Evolutionary conservation across 2,329 filamentous ascomycete species (phyloP), one percentile per base, ranked within the genome.

Genomic region (Phaeomoniella chlamydospora): DNA sequence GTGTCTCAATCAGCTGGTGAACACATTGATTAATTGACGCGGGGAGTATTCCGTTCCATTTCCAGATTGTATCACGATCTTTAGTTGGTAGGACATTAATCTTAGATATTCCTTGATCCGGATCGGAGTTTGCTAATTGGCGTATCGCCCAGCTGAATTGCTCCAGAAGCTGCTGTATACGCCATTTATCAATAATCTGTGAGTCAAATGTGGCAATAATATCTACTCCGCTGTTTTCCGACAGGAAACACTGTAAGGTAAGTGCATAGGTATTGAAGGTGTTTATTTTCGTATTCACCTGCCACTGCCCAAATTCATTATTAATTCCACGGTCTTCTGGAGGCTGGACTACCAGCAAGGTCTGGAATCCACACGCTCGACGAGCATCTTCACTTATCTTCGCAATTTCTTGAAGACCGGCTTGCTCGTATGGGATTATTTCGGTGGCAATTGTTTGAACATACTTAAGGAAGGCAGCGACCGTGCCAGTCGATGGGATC

Each of bases 371-470:
- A 41, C 63, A 65, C 29, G 57, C 60, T n/a, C 53, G 42, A 2
- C 57, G 54, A 1, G 58, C 53, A 39, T 66, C 59, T 1, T 62
- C 55, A 45, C 68, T 72, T 10, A 77, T 52, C 15, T 64, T 61
- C 6, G 72, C 68, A 40, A 68, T 68, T 29, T 61, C 56, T 37
- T 67, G 65, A 2, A 68, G 43, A n/a, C 65, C 65, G 12, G 70
- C 62, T 49, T 83, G 75, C 50, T 82, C 72, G 47, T 79, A 68
- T 0, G 74, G 69, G 4, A 80, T 77, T 43, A 73, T 67, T 2
- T 63, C 55, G 0, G 73, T 61, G 0, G 67, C 70, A 37, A 68
- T 61, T 18, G 70, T 58, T 26, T 80, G 74, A 2, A 80, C 62
- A 2, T 58, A 53, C 30, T 69, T 59, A 3, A 81, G 55, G 41